A percentile compares a stretch with the other conserved stretches of the same genome.
Conservation (phyloP, 176 grass and related monocot species). For the Zea mays region Zm-B73-REFERENCE-NAM-5.0 NC_050096.1:280851501-280852000, state of each 20-base stretch:
- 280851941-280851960: constrained; percentile 82
- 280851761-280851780: constrained; percentile 64
- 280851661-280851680: constrained; percentile 75
- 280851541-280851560: constrained; percentile 45
- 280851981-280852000: constrained; percentile 17
- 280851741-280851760: constrained; percentile 21
- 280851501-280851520: constrained; percentile 85
- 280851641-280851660: constrained; percentile 69
- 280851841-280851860: constrained; percentile 77
- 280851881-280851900: constrained; percentile 92
- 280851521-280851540: constrained; percentile 70
- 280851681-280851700: constrained; percentile 82
- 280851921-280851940: constrained; percentile 73
- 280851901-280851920: constrained; percentile 90
- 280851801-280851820: constrained; percentile 86
- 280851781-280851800: constrained; percentile 95
- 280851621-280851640: constrained; percentile 84
- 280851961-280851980: constrained; percentile 62
- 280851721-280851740: constrained; percentile 8
- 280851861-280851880: constrained; percentile 82
- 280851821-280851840: constrained; percentile 82
- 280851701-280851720: constrained; percentile 25
- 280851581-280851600: constrained; percentile 69
- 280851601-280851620: constrained; percentile 87
- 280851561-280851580: constrained; percentile 66